Evolutionary conservation across 305 asterid genomes (phyloP).

Genomic region (Nicotiana rustica): DNA sequence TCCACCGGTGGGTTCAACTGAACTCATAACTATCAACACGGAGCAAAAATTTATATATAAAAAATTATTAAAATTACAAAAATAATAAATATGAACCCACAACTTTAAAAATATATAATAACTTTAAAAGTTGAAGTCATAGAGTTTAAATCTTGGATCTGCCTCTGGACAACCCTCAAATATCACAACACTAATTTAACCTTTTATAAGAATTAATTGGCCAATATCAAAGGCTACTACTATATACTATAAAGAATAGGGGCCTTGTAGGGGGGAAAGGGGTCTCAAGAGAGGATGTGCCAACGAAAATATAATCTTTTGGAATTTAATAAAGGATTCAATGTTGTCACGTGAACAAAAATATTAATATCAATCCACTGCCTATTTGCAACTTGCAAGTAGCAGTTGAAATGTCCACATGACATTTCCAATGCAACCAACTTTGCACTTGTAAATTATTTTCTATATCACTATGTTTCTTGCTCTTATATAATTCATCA

Average conservation of each 20-base stretch:
- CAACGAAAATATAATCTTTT: not conserved
- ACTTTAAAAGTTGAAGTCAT: no score
- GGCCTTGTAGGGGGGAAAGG: not conserved
- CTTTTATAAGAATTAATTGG: slow-evolving; percentile 15
- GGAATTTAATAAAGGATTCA: slow-evolving; percentile 17
- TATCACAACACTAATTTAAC: not conserved
- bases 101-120: no score
- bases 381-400: slow-evolving; percentile 18
- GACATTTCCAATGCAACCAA: not conserved
- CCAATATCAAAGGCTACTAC: slow-evolving; percentile 12
- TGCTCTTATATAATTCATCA: not conserved
- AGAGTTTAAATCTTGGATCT: no score
- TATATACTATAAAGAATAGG: not conserved
- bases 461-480: not conserved
- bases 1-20: no score
- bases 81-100: no score
- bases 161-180: not conserved
- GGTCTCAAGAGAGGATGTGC: slow-evolving; percentile 2
- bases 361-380: not conserved
- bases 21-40: no score
- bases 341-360: slow-evolving; percentile 28
- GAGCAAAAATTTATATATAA: no score
- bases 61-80: no score
- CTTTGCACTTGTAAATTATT: not conserved
- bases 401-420: slow-evolving; percentile 31